phyloP scores from a whole-genome alignment of 805 yeast genomes.

The Yarrowia sp. region DNA sequence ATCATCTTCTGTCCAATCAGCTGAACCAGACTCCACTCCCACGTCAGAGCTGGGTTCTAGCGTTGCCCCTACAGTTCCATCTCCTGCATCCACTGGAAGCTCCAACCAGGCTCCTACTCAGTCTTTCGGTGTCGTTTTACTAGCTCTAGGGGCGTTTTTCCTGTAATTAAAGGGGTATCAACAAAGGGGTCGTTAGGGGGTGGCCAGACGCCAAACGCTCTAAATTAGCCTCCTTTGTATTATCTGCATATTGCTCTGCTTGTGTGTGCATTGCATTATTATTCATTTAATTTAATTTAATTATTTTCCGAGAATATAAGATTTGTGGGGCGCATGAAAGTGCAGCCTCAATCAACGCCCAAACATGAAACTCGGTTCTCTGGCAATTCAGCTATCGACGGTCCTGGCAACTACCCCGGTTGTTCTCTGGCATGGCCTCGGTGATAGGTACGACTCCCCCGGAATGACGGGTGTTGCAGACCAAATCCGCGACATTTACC shows the following conservation, averaged over 20 bases:
- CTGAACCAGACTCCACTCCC: neutral
- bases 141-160: neutral
- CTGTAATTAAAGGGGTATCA: neutral
- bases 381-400: constrained; percentile 4
- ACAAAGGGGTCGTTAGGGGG: no score
- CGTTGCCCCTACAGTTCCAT: neutral
- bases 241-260: neutral
- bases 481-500: constrained; percentile 46
- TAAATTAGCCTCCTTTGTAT: neutral
- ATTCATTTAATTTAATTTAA: no score
- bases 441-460: constrained; percentile 65
- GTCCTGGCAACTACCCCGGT: constrained; percentile 45
- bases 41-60: neutral
- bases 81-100: constrained; percentile 8
- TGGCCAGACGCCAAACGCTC: no score
- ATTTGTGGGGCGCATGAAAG: neutral
- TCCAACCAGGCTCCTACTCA: neutral
- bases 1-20: neutral
- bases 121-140: neutral
- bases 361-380: neutral
- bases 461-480: constrained; percentile 52
- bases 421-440: constrained; percentile 83
- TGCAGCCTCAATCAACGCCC: neutral
- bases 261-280: no score
- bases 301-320: neutral